Percentiles rank a stretch among this genome's conserved stretches.
Evolutionary conservation across 768 basidiomycete genomes (phyloP).

Genomic region (Auricularia sp.): DNA sequence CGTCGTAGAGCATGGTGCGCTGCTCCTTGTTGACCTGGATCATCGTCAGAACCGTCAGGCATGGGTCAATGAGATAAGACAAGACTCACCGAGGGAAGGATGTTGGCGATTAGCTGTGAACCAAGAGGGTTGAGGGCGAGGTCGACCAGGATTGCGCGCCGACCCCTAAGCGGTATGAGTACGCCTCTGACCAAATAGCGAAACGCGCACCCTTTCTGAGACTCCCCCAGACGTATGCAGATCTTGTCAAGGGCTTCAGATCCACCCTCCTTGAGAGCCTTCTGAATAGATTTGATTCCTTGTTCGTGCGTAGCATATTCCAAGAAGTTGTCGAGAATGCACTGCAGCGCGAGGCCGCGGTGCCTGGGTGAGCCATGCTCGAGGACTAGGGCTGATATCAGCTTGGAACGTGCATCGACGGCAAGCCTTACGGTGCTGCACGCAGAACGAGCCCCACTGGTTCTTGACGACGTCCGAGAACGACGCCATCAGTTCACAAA

Average conservation of each 20-base stretch:
- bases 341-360: constrained; percentile 65
- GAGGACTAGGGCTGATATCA: constrained; percentile 39
- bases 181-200: background rate
- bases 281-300: constrained; percentile 79
- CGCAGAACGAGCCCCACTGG: constrained; percentile 83
- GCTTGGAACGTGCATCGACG: background rate
- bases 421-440: constrained; percentile 62
- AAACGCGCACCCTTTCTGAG: constrained; percentile 56
- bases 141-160: constrained; percentile 79
- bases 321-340: constrained; percentile 63
- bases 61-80: background rate
- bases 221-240: constrained; percentile 76
- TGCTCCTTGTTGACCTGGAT: constrained; percentile 72
- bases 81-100: constrained; percentile 47
- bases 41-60: constrained; percentile 19
- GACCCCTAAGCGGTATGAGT: constrained; percentile 30
- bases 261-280: constrained; percentile 78
- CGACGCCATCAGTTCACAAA: constrained; percentile 63
- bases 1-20: constrained; percentile 69
- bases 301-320: constrained; percentile 77
- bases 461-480: constrained; percentile 75
- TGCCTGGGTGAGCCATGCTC: constrained; percentile 76
- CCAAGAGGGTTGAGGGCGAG: constrained; percentile 75
- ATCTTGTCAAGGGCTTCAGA: constrained; percentile 64
- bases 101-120: constrained; percentile 75